A percentile compares a stretch with the other conserved stretches of the same genome.
Evolutionary conservation across 345 rosid species (phyloP).

Genomic region (Lumnitzera racemosa): DNA sequence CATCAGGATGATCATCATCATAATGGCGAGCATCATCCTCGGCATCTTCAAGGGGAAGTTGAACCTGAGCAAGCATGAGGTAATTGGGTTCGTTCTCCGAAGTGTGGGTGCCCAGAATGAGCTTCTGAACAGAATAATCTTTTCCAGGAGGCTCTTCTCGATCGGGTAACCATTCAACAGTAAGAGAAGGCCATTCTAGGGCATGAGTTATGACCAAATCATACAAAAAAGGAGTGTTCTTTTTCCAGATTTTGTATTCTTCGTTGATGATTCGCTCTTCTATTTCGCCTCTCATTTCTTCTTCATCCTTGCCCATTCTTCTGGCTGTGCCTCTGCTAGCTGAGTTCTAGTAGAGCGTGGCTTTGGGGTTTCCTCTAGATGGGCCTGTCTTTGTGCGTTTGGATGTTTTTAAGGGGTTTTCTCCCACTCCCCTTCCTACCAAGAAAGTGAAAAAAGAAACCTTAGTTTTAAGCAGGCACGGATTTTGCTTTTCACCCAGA

Average conservation of each 20-base stretch:
- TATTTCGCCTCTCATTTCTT: constrained; percentile 91
- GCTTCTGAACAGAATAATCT: constrained; percentile 93
- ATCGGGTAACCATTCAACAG: constrained; percentile 94
- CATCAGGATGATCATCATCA: constrained; percentile 76
- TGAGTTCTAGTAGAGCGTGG: no score
- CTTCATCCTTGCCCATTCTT: constrained; percentile 89
- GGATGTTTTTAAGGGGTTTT: no score
- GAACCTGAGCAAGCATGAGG: constrained; percentile 93
- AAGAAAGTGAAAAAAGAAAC: no score
- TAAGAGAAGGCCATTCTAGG: constrained; percentile 97
- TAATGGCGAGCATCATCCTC: constrained; percentile 93
- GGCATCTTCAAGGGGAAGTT: constrained; percentile 88
- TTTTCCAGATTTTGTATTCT: constrained; percentile 99
- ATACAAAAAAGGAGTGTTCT: constrained; percentile 95
- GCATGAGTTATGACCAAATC: constrained; percentile 97
- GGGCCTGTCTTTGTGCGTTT: no score
- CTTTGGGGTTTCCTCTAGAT: no score
- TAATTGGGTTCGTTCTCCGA: constrained; percentile 97
- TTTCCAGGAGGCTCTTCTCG: constrained; percentile 94
- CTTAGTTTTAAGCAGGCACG: no score
- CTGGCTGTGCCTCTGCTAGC: no score
- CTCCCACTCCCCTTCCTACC: no score
- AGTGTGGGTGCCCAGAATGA: constrained; percentile 97
- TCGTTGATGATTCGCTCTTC: constrained; percentile 91
- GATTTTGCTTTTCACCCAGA: no score